These are phyloP conservation scores for barrel medic (Medicago truncatula) DNA, from an alignment of 306 rosid genomes.

Conservation along the genomic window DNA sequence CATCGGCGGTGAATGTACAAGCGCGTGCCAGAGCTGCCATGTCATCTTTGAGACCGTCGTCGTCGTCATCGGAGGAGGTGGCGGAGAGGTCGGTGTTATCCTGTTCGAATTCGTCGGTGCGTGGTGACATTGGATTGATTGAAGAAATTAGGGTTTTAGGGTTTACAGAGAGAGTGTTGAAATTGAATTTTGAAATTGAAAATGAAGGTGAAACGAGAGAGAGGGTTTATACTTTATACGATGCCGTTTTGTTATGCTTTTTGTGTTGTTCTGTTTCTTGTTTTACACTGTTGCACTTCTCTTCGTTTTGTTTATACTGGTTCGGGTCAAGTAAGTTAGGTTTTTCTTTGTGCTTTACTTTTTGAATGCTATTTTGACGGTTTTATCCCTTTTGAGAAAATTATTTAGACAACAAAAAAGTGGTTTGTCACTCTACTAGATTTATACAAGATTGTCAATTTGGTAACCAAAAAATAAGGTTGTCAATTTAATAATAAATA, in stretches of 20 bases:
- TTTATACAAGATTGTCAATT: too few species aligned
- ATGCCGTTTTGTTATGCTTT: background rate
- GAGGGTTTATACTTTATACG: background rate
- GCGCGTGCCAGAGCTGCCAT: conserved; percentile 72
- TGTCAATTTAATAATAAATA: too few species aligned
- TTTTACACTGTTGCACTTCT: background rate
- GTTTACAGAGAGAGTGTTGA: background rate
- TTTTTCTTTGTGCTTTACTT: too few species aligned
- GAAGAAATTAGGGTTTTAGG: conserved; percentile 1
- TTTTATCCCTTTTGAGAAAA: too few species aligned
- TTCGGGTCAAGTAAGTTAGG: background rate
- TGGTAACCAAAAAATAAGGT: too few species aligned
- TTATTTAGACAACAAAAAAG: too few species aligned
- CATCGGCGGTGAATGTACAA: conserved; percentile 53
- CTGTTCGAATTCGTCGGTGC: conserved; percentile 39
- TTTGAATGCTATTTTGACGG: too few species aligned
- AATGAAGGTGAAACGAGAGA: background rate
- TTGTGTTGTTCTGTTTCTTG: background rate
- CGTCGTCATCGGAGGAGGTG: conserved; percentile 55
- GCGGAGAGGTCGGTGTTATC: conserved; percentile 32
- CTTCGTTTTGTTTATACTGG: background rate
- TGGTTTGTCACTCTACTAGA: too few species aligned
- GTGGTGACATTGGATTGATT: conserved; percentile 53
- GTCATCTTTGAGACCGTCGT: conserved; percentile 58
- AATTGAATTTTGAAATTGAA: background rate